phyloP scores from a whole-genome alignment of 2,329 filamentous ascomycete species.

The Colletotrichum liriopes region DNA sequence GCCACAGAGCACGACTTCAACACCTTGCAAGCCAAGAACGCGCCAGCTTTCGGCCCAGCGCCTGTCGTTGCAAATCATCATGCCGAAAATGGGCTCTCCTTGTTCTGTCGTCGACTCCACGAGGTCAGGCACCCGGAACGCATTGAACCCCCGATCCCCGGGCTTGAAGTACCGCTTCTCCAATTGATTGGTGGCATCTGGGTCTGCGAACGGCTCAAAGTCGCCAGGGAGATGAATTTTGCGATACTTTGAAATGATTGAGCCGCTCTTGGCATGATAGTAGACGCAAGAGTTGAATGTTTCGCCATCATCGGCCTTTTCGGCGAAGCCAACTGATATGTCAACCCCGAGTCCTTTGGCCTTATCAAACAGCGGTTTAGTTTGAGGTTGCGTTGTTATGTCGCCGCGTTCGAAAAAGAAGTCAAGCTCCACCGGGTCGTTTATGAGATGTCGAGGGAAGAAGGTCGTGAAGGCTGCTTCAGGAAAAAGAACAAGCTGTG shows the following conservation, averaged over 20 bases:
- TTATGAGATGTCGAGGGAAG: slow-evolving; percentile 67
- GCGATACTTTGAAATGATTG: slow-evolving; percentile 66
- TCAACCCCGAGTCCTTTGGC: slow-evolving; percentile 65
- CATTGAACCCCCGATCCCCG: slow-evolving; percentile 67
- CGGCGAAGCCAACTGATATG: slow-evolving; percentile 68
- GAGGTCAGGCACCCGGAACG: slow-evolving; percentile 66
- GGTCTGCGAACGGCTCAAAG: slow-evolving; percentile 64
- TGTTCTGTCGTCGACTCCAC: slow-evolving; percentile 56
- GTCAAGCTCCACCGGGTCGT: slow-evolving; percentile 60
- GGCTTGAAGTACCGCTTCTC: slow-evolving; percentile 70
- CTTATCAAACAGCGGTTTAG: slow-evolving; percentile 64
- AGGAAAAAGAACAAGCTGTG: slow-evolving; percentile 67
- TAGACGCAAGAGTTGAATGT: slow-evolving; percentile 67
- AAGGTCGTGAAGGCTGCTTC: slow-evolving; percentile 71
- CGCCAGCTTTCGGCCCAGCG: slow-evolving; percentile 70
- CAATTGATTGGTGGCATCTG: slow-evolving; percentile 66
- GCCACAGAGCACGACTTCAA: slow-evolving; percentile 54
- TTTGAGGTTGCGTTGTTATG: slow-evolving; percentile 58
- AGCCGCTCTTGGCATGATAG: slow-evolving; percentile 60
- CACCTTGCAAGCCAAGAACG: slow-evolving; percentile 62
- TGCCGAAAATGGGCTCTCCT: slow-evolving; percentile 67
- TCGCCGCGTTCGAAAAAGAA: slow-evolving; percentile 66
- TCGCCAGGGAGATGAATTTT: slow-evolving; percentile 71
- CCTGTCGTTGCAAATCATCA: slow-evolving; percentile 71
- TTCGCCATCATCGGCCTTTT: slow-evolving; percentile 58